Evolutionary conservation across 208 protist species (phyloP).

Genomic region (Crithidia mellificae): DNA sequence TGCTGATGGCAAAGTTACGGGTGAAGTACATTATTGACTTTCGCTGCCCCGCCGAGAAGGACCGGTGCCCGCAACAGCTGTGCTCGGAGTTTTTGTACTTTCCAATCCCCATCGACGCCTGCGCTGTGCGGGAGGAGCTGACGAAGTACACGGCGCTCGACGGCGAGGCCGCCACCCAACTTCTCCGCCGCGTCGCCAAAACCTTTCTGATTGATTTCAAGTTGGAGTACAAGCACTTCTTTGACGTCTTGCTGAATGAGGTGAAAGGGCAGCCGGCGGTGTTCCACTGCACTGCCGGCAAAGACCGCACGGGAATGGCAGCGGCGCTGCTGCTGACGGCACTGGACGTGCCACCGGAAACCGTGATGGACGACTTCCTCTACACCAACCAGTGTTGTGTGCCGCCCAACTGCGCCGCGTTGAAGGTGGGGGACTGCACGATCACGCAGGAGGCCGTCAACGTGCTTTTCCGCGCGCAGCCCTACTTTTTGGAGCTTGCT

Average conservation of each 20-base stretch:
- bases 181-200: constrained; percentile 19
- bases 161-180: constrained; percentile 20
- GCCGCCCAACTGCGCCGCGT: constrained; percentile 4
- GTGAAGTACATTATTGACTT: constrained; percentile 48
- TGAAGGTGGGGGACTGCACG: constrained; percentile 17
- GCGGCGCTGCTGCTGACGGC: constrained; percentile 46
- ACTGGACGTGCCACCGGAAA: constrained; percentile 34
- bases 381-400: constrained; percentile 31
- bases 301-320: constrained; percentile 52
- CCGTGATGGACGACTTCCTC: constrained; percentile 51
- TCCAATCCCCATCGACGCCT: constrained; percentile 33
- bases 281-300: constrained; percentile 58
- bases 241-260: constrained; percentile 27
- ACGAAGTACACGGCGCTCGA: constrained; percentile 8
- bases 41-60: constrained; percentile 29
- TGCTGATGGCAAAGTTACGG: constrained; percentile 29
- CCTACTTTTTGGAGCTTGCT: constrained; percentile 33
- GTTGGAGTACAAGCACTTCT: constrained; percentile 32
- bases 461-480: constrained; percentile 36
- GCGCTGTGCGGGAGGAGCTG: constrained; percentile 3
- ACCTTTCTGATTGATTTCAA: constrained; percentile 41
- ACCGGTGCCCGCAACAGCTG: constrained; percentile 18
- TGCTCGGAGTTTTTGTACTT: constrained; percentile 19
- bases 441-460: constrained; percentile 31
- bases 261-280: constrained; percentile 34